phyloP scores from a whole-genome alignment of 352 stramenopile species.

The Phytophthora europaea region DNA sequence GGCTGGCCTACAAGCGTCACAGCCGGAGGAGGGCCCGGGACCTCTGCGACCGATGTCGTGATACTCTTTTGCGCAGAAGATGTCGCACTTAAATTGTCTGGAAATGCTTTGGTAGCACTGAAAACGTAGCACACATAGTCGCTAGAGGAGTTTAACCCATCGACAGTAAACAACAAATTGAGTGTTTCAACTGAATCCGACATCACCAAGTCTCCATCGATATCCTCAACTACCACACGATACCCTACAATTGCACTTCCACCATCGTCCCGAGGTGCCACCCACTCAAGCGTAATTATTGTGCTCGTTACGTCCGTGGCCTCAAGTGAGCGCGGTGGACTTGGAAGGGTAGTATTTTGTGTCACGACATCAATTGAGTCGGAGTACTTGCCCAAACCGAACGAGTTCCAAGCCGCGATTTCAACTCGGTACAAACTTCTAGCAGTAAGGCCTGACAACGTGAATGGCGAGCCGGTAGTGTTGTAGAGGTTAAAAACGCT shows the following conservation, averaged over 20 bases:
- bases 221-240: conserved; percentile 23
- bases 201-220: not conserved
- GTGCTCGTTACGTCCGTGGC: conserved; percentile 17
- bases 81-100: not conserved
- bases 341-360: conserved; percentile 40
- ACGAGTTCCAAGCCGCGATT: conserved; percentile 61
- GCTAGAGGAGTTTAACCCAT: conserved; percentile 47
- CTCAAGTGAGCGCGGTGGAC: conserved; percentile 30
- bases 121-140: conserved; percentile 45
- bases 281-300: conserved; percentile 47
- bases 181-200: not conserved
- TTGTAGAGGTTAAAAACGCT: conserved; percentile 58
- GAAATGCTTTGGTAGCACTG: conserved; percentile 36
- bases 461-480: conserved; percentile 42
- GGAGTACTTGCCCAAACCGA: conserved; percentile 53
- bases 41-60: conserved; percentile 29
- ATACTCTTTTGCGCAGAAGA: conserved; percentile 32
- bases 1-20: conserved; percentile 29
- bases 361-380: conserved; percentile 35
- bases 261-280: conserved; percentile 45
- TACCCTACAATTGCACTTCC: conserved; percentile 38
- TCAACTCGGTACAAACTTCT: conserved; percentile 46
- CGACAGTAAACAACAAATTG: conserved; percentile 17
- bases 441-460: conserved; percentile 46
- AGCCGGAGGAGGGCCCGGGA: conserved; percentile 24